Evolutionary conservation across 2,329 filamentous ascomycete species (phyloP).

Genomic region (Hypoxylon sp.): DNA sequence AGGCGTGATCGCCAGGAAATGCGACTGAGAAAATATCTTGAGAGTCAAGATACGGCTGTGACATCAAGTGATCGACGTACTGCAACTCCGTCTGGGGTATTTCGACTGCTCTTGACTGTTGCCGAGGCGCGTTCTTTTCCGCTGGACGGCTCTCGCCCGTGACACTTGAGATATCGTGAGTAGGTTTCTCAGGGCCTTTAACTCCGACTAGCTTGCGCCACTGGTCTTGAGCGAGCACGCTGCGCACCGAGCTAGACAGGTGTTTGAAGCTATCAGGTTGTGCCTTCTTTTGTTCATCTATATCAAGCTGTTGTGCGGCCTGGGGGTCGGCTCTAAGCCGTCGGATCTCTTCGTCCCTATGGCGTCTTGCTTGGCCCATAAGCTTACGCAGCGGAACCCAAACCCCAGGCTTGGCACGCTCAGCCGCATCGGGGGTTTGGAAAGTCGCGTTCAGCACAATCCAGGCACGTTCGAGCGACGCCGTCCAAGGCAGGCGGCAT

Average conservation of each 20-base stretch:
- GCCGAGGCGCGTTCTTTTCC: constrained; percentile 1
- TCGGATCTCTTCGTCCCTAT: constrained; percentile 66
- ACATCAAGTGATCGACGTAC: constrained; percentile 58
- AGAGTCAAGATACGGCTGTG: constrained; percentile 56
- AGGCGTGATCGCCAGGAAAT: constrained; percentile 37
- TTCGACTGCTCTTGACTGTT: neutral
- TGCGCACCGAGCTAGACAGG: constrained; percentile 63
- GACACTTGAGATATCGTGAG: constrained; percentile 44
- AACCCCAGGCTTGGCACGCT: constrained; percentile 64
- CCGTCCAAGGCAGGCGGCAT: constrained; percentile 64
- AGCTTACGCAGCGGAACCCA: constrained; percentile 70
- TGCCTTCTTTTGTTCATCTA: constrained; percentile 62
- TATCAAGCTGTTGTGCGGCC: constrained; percentile 65
- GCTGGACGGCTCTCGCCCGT: constrained; percentile 7
- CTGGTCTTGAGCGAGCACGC: constrained; percentile 63
- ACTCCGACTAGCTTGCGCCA: constrained; percentile 66
- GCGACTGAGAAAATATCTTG: constrained; percentile 54
- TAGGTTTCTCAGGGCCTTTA: constrained; percentile 46
- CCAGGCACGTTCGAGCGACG: constrained; percentile 67
- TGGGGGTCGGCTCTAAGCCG: constrained; percentile 64
- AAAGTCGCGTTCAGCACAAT: constrained; percentile 59
- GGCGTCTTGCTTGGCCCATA: constrained; percentile 66
- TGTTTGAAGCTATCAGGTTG: constrained; percentile 64
- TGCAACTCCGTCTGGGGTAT: constrained; percentile 42
- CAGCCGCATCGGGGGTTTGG: constrained; percentile 58